Evolutionary conservation across 306 rosid genomes (phyloP).

Genomic region (Nissolia schottii): DNA sequence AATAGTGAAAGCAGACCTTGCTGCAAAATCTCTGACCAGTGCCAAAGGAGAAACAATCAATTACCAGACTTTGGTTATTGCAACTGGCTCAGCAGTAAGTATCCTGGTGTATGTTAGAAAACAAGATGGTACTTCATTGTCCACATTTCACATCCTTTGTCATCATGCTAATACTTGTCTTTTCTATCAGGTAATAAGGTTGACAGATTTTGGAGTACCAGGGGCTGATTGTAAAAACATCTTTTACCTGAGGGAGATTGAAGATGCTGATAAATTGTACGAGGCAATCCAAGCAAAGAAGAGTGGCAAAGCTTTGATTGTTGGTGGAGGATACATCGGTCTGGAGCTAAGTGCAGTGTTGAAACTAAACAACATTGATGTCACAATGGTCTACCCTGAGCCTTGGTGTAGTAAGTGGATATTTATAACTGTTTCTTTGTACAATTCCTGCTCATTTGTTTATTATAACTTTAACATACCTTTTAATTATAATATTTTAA

Average conservation of each 20-base stretch:
- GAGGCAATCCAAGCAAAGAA: conserved; percentile 71
- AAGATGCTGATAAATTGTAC: conserved; percentile 76
- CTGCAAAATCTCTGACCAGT: conserved; percentile 59
- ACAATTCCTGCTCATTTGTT: too few species aligned
- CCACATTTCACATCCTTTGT: background rate
- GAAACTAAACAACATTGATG: conserved; percentile 70
- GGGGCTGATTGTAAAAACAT: conserved; percentile 97
- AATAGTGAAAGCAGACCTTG: conserved; percentile 77
- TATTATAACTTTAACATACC: background rate
- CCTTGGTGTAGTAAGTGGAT: conserved; percentile 98
- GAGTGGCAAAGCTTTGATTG: conserved; percentile 83
- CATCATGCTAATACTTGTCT: background rate
- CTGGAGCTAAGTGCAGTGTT: conserved; percentile 92
- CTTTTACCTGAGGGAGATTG: conserved; percentile 86
- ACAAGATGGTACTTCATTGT: conserved; percentile 5
- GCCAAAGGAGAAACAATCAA: conserved; percentile 61
- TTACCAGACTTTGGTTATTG: conserved; percentile 69
- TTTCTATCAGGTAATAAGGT: conserved; percentile 64
- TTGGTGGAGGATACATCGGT: conserved; percentile 98
- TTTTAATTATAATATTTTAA: background rate
- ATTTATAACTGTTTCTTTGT: background rate
- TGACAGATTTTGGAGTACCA: conserved; percentile 83
- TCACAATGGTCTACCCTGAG: conserved; percentile 93
- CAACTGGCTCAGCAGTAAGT: conserved; percentile 90
- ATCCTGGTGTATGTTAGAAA: background rate